These are phyloP conservation scores for button mushroom (Agaricus bisporus) DNA, from an alignment of 768 basidiomycete species.

Conservation along the genomic window DNA sequence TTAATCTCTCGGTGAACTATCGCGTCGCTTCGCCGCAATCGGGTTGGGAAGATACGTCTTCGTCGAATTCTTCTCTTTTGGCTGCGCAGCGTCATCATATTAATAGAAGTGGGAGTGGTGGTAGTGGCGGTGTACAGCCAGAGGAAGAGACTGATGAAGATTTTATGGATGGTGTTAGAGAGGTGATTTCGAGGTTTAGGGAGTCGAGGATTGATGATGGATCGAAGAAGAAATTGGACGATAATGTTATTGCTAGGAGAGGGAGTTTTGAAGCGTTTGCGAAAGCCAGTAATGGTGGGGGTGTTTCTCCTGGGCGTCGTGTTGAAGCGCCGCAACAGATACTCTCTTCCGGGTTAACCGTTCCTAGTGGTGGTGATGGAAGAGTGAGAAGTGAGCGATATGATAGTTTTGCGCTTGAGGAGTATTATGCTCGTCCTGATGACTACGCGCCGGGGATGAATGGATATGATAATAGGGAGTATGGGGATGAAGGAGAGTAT, in stretches of 20 bases:
- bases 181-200: constrained; percentile 10
- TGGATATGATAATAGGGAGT: neutral
- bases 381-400: neutral
- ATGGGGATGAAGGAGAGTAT: neutral
- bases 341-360: neutral
- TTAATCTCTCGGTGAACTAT: neutral
- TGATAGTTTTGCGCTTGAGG: constrained; percentile 8
- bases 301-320: no score
- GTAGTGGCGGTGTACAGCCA: neutral
- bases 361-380: neutral
- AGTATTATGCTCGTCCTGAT: constrained; percentile 8
- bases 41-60: neutral
- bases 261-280: constrained; percentile 4
- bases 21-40: neutral
- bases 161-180: constrained; percentile 8
- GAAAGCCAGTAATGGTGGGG: neutral
- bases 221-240: neutral
- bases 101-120: neutral
- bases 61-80: neutral
- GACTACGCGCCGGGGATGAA: neutral
- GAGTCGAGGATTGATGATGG: constrained; percentile 8
- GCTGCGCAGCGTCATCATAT: neutral
- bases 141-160: neutral
- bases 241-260: constrained; percentile 3
- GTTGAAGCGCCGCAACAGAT: neutral